Evolutionary conservation across 805 yeast genomes (phyloP).

Genomic region (Priceomyces medius): DNA sequence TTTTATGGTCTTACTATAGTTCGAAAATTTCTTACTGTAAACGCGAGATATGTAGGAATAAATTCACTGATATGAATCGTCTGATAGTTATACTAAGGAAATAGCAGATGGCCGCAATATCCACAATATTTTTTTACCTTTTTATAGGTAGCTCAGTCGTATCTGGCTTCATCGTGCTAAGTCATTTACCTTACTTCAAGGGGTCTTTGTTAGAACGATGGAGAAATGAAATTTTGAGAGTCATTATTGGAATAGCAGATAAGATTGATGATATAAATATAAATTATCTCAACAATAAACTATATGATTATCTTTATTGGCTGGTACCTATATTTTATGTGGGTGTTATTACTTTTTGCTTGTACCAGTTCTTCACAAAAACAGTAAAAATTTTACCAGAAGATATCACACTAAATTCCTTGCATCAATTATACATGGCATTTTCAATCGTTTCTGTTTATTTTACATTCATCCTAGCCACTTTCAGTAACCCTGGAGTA

Average conservation of each 20-base stretch:
- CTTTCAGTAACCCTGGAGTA: constrained; percentile 45
- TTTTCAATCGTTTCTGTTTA: constrained; percentile 33
- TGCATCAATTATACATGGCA: constrained; percentile 22
- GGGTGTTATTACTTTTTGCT: constrained; percentile 32
- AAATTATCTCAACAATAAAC: constrained; percentile 18
- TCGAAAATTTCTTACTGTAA: too few relatives aligned
- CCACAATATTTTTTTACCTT: constrained; percentile 5
- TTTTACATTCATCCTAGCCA: constrained; percentile 35
- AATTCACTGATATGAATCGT: too few relatives aligned
- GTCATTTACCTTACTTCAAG: constrained; percentile 46
- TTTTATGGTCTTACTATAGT: too few relatives aligned
- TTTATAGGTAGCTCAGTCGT: constrained; percentile 12
- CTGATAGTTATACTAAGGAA: not conserved
- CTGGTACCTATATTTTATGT: constrained; percentile 44
- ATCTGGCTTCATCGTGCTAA: constrained; percentile 41
- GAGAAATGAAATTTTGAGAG: constrained; percentile 11
- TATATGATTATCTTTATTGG: constrained; percentile 36
- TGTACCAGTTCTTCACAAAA: constrained; percentile 29
- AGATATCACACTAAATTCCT: constrained; percentile 5
- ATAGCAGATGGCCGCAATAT: constrained; percentile 5
- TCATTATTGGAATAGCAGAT: constrained; percentile 4
- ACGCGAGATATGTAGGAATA: too few relatives aligned
- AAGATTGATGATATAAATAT: constrained; percentile 18
- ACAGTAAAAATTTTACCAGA: constrained; percentile 21
- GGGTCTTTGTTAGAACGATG: constrained; percentile 31